A percentile compares a stretch with the other conserved stretches of the same genome.
Evolutionary conservation across 2,329 filamentous ascomycete species (phyloP).

Genomic region (Penicillium rolfsii): DNA sequence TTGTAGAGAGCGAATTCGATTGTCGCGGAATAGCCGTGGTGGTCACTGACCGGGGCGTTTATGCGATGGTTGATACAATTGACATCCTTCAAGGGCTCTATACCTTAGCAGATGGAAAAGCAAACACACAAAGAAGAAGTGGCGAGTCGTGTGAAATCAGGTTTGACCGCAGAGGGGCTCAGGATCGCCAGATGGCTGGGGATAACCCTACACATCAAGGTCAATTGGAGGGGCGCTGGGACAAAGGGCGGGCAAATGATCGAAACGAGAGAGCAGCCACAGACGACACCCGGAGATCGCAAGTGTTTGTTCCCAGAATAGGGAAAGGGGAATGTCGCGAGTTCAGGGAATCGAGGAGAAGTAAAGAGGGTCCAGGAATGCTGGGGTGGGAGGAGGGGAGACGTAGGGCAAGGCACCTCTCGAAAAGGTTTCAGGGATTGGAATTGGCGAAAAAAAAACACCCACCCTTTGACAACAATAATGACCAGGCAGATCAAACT

Average conservation of each 20-base stretch:
- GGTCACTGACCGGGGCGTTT: slow-evolving; percentile 40
- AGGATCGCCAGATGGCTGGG: slow-evolving; percentile 28
- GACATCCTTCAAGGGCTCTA: slow-evolving; percentile 32
- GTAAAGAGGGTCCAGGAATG: slow-evolving; percentile 31
- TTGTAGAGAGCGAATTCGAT: slow-evolving; percentile 5
- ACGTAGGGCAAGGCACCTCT: slow-evolving; percentile 7
- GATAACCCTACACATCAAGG: slow-evolving; percentile 28
- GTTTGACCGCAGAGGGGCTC: slow-evolving; percentile 18
- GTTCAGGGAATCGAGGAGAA: slow-evolving; percentile 17
- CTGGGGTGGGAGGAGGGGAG: slow-evolving; percentile 33
- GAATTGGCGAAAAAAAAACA: slow-evolving; percentile 15
- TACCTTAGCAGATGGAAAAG: slow-evolving; percentile 6
- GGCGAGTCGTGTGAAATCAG: slow-evolving; percentile 18
- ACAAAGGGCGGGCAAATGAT: slow-evolving; percentile 18
- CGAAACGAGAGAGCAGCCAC: slow-evolving; percentile 10
- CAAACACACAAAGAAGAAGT: slow-evolving; percentile 7
- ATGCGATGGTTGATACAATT: slow-evolving; percentile 31
- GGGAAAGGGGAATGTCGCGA: slow-evolving; percentile 32
- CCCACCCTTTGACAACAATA: slow-evolving; percentile 14
- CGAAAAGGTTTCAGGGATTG: slow-evolving; percentile 10
- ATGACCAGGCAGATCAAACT: slow-evolving; percentile 28
- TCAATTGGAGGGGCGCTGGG: slow-evolving; percentile 25
- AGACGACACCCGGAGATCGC: slow-evolving; percentile 16
- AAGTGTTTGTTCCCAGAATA: slow-evolving; percentile 21
- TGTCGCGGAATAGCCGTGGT: slow-evolving; percentile 21